Conservation (phyloP, 306 rosid species). For the Begonia fuchsioides region DNA sequence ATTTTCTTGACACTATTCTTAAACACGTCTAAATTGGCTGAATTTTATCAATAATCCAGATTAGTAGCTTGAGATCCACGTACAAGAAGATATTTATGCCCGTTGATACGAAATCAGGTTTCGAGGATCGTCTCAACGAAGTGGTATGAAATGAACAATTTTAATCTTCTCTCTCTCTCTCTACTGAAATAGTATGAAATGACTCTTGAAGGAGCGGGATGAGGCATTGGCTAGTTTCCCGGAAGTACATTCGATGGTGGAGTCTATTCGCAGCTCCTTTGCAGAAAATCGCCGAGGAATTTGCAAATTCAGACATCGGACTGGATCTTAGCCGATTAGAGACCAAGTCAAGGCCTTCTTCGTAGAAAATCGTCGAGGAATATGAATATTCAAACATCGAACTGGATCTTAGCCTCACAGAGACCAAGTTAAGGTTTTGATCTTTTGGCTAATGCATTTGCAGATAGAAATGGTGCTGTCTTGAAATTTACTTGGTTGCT, state of each 20-base stretch:
- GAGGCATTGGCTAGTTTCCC: slow-evolving; percentile 35
- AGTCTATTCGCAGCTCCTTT: slow-evolving; percentile 48
- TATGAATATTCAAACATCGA: too few species aligned
- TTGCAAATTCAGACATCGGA: slow-evolving; percentile 63
- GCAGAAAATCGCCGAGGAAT: slow-evolving; percentile 60
- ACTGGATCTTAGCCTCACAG: slow-evolving; percentile 16
- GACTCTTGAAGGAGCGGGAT: slow-evolving; percentile 52
- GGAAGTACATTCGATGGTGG: slow-evolving; percentile 43
- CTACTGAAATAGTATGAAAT: not conserved
- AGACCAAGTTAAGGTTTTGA: too few species aligned
- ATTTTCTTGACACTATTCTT: not conserved
- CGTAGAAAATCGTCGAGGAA: too few species aligned
- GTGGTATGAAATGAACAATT: slow-evolving; percentile 43
- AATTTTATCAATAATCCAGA: slow-evolving; percentile 29
- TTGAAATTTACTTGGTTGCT: slow-evolving; percentile 8
- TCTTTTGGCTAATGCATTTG: too few species aligned
- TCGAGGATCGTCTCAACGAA: slow-evolving; percentile 62
- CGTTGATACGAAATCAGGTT: slow-evolving; percentile 29
- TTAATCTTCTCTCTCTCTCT: not conserved
- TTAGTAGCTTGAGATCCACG: slow-evolving; percentile 52
- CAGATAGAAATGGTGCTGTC: not conserved
- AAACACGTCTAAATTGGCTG: slow-evolving; percentile 1
- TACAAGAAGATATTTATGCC: slow-evolving; percentile 74
- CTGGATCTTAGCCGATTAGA: slow-evolving; percentile 24
- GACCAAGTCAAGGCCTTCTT: too few species aligned